Conservation (phyloP, 1,284 basidiomycete species). For the Leccinum huronense region DNA sequence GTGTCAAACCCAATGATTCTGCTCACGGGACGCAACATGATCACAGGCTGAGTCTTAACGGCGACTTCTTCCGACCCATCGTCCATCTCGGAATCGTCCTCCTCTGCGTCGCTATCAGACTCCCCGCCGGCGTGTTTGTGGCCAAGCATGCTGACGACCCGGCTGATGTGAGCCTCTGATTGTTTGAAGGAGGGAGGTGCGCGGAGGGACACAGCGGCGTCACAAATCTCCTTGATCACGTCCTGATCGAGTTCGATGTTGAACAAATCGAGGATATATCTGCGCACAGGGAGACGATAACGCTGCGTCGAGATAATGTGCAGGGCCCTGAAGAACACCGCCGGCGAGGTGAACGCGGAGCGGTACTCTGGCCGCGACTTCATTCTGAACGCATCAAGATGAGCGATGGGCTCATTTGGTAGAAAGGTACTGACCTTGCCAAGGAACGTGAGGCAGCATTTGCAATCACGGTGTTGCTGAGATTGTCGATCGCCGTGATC, state of each 20-base stretch:
- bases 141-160: conserved; percentile 59
- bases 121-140: conserved; percentile 46
- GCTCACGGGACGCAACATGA: conserved; percentile 58
- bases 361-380: conserved; percentile 78
- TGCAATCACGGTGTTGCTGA: conserved; percentile 95
- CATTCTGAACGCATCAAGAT: conserved; percentile 50
- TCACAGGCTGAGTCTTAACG: conserved; percentile 48
- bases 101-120: conserved; percentile 62
- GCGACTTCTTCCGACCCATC: conserved; percentile 34
- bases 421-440: conserved; percentile 56
- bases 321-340: conserved; percentile 80
- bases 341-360: conserved; percentile 72
- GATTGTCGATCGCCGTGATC: conserved; percentile 86
- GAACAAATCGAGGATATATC: conserved; percentile 93
- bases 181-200: conserved; percentile 50
- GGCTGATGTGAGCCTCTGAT: conserved; percentile 45
- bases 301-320: conserved; percentile 85
- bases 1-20: conserved; percentile 60
- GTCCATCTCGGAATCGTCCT: conserved; percentile 52
- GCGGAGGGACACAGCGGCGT: conserved; percentile 49
- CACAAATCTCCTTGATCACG: conserved; percentile 51
- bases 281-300: conserved; percentile 86
- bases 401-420: conserved; percentile 1
- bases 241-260: conserved; percentile 71
- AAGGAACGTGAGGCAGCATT: conserved; percentile 88